Conservation (phyloP, 495 filamentous ascomycete genomes). For the Aspergillus cavernicola region DNA sequence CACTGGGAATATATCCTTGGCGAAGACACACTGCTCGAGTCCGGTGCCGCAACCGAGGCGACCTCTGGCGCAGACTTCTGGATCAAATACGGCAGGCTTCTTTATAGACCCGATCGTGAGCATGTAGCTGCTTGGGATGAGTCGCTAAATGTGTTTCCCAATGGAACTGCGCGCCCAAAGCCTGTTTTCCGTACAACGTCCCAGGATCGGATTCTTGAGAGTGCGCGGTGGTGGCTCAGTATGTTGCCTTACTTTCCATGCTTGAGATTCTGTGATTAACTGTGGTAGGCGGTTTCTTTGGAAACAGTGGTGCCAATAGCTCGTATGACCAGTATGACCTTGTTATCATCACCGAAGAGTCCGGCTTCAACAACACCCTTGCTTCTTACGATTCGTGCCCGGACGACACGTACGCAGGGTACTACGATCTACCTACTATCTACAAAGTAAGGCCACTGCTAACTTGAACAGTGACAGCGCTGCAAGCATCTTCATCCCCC, state of each 20-base stretch:
- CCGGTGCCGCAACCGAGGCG: constrained; percentile 49
- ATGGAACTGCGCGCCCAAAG: constrained; percentile 43
- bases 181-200: constrained; percentile 48
- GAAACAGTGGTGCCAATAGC: constrained; percentile 32
- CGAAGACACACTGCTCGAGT: constrained; percentile 39
- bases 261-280: too few species aligned
- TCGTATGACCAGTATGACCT: constrained; percentile 38
- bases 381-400: constrained; percentile 38
- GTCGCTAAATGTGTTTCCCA: constrained; percentile 37
- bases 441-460: too few species aligned
- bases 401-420: constrained; percentile 14
- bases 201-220: constrained; percentile 48
- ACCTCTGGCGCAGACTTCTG: constrained; percentile 47
- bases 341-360: constrained; percentile 44
- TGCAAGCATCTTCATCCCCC: constrained; percentile 22
- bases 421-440: too few species aligned
- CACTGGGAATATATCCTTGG: constrained; percentile 47
- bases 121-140: constrained; percentile 41
- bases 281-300: constrained; percentile 33
- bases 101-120: constrained; percentile 40
- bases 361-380: constrained; percentile 48
- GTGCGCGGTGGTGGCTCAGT: constrained; percentile 41
- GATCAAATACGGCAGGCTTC: constrained; percentile 49
- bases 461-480: constrained; percentile 17
- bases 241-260: constrained; percentile 7